Evolutionary conservation across 768 basidiomycete species (phyloP).

Genomic region (Obba rivulosa): DNA sequence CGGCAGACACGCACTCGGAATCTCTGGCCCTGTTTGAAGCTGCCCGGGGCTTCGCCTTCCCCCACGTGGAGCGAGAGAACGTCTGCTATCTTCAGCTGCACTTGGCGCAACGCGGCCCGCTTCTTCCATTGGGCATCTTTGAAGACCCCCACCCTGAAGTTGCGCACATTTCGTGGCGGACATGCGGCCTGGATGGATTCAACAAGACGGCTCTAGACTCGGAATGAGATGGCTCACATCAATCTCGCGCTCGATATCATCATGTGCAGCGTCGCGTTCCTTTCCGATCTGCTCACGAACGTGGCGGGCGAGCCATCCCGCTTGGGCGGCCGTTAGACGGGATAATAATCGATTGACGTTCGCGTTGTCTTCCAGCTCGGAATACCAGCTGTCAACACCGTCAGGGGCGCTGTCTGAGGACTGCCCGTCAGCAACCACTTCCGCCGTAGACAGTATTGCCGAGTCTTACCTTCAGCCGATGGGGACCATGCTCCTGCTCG

Average conservation of each 20-base stretch:
- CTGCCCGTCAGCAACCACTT: constrained; percentile 14
- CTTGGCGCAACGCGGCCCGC: constrained; percentile 50
- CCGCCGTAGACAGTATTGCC: neutral
- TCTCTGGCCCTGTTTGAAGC: constrained; percentile 57
- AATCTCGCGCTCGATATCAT: constrained; percentile 70
- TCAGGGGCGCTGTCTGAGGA: constrained; percentile 18
- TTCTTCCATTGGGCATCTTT: constrained; percentile 55
- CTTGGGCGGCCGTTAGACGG: constrained; percentile 37
- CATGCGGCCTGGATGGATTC: constrained; percentile 41
- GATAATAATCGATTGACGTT: constrained; percentile 23
- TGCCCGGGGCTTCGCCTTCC: constrained; percentile 44
- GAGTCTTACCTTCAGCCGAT: no score
- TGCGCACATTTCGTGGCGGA: constrained; percentile 70
- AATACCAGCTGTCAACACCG: constrained; percentile 33
- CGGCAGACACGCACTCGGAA: constrained; percentile 50
- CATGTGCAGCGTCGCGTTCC: constrained; percentile 44
- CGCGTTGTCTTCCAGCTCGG: neutral
- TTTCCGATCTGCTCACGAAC: constrained; percentile 42
- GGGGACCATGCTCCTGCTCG: constrained; percentile 41
- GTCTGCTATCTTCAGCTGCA: constrained; percentile 85
- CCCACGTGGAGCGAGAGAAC: constrained; percentile 44
- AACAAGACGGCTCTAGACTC: neutral
- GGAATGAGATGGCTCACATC: constrained; percentile 39
- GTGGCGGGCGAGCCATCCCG: constrained; percentile 58
- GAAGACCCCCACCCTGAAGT: constrained; percentile 68